Percentiles rank a stretch among this genome's conserved stretches.
phyloP scores from a whole-genome alignment of 345 rosid genomes.

The Alliaria petiolata region DNA sequence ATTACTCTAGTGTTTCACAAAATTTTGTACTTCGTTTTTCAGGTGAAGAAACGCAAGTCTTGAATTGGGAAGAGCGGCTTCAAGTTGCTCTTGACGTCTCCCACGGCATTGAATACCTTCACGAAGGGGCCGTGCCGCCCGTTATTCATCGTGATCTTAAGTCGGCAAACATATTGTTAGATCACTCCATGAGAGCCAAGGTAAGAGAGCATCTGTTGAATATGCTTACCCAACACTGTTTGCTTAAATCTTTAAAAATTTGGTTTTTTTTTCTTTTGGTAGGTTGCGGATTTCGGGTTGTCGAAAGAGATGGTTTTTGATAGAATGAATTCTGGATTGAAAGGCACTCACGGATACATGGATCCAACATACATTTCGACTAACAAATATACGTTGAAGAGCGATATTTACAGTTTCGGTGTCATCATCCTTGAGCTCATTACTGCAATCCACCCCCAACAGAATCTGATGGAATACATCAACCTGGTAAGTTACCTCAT shows the following conservation, averaged over 20 bases:
- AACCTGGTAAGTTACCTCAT: slow-evolving; percentile 60
- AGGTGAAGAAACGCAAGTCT: slow-evolving; percentile 46
- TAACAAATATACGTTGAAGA: slow-evolving; percentile 75
- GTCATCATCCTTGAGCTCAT: slow-evolving; percentile 88
- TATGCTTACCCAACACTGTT: not conserved
- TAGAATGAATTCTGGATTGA: slow-evolving; percentile 68
- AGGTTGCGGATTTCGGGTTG: slow-evolving; percentile 98
- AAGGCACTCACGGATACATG: slow-evolving; percentile 93
- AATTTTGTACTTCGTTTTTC: slow-evolving; percentile 1
- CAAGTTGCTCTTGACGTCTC: slow-evolving; percentile 85
- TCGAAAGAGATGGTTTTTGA: slow-evolving; percentile 85
- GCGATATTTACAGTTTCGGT: slow-evolving; percentile 91
- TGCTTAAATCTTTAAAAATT: not conserved
- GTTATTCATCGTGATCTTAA: slow-evolving; percentile 96
- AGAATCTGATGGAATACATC: slow-evolving; percentile 86
- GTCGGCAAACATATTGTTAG: slow-evolving; percentile 88
- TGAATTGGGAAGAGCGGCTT: slow-evolving; percentile 84
- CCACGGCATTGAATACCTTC: slow-evolving; percentile 93
- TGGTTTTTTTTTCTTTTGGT: not conserved
- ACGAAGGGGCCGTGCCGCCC: slow-evolving; percentile 95
- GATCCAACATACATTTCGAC: slow-evolving; percentile 83
- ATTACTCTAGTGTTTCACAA: slow-evolving; percentile 3
- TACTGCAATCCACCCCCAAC: slow-evolving; percentile 92
- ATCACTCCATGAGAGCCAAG: slow-evolving; percentile 88
- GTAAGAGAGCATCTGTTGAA: slow-evolving; percentile 31